Base-by-base conservation (phyloP, 169 alveolate genomes). In the Theileria luwenshuni region DNA sequence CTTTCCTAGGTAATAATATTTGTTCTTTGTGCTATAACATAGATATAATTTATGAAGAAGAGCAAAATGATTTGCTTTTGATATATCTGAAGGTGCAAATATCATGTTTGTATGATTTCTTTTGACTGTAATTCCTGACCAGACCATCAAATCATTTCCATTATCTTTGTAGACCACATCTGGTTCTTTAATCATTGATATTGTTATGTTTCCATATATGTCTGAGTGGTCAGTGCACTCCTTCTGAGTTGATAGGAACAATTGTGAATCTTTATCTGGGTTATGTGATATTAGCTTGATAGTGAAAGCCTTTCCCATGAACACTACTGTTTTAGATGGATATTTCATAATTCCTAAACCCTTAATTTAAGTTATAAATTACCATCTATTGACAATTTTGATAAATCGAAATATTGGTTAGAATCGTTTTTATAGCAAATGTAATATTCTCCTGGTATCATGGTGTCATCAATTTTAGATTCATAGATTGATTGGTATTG, bases 101-200 rank as follows among this genome's bases (percentile, higher is more conserved):
- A 17, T 28, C 0, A 45, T 15, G 30, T 19, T 19, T 3, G 17
- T 38, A 41, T 28, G 13, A 41, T 59, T 61, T 27, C 75, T 63
- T 12, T 30, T 30, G 28, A 79, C 56, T 49, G 28, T 15, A n/a
- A 79, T 69, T 10, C 76, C 27, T 8, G 51, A 3, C 83, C 81
- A 79, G 0, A 73, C 15, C 30, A 72, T 2, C 0, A 62, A 35
- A 8, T 23, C 49, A 0, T 42, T 13, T 23, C 72, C 74, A 19
- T 21, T 38, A n/a, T 60, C 51, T 19, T 60, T 72, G 21, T 21
- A 49, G 7, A 13, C 15, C 13, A 28, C 1, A 33, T 17, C 32
- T 15, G 87, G 87, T 32, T 62, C 45, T 13, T 21, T 45, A 23
- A 27, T 2, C 60, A 62, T 62, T 62, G 72, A 56, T 56, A 56